These are phyloP conservation scores for Macrolepiota dolichaula DNA, from an alignment of 768 basidiomycete species.

Conservation along the genomic window DNA sequence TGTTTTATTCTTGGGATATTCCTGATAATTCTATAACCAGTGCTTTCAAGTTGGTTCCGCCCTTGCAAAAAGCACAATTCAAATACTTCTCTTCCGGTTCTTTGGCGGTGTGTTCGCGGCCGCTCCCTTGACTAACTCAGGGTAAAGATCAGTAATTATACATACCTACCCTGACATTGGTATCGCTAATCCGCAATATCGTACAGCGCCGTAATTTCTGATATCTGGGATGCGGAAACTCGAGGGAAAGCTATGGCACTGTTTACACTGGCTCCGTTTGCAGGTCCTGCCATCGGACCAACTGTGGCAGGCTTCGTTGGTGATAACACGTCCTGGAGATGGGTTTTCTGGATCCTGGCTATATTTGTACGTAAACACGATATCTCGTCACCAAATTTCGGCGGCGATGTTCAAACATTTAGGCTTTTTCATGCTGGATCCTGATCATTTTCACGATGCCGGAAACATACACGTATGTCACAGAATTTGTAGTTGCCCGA, in stretches of 20 bases:
- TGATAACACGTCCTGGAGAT: constrained; percentile 53
- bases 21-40: constrained; percentile 22
- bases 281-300: constrained; percentile 61
- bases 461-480: constrained; percentile 59
- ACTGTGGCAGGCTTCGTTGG: constrained; percentile 46
- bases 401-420: not conserved
- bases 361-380: constrained; percentile 41
- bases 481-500: not conserved
- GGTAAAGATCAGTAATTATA: constrained; percentile 43
- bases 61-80: constrained; percentile 54
- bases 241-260: constrained; percentile 65
- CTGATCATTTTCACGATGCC: constrained; percentile 53
- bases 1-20: not conserved
- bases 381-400: not conserved
- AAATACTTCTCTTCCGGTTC: constrained; percentile 68
- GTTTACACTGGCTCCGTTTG: constrained; percentile 65
- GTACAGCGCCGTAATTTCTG: constrained; percentile 46
- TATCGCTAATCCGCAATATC: not conserved
- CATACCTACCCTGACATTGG: not conserved
- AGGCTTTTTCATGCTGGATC: constrained; percentile 49
- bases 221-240: constrained; percentile 58
- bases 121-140: constrained; percentile 66
- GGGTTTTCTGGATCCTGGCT: constrained; percentile 64
- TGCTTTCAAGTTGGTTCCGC: constrained; percentile 64
- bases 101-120: constrained; percentile 69